Evolutionary conservation across 2,329 filamentous ascomycete species (phyloP), one percentile per base, ranked within the genome.

Genomic region (Sordariomycetes sp.): DNA sequence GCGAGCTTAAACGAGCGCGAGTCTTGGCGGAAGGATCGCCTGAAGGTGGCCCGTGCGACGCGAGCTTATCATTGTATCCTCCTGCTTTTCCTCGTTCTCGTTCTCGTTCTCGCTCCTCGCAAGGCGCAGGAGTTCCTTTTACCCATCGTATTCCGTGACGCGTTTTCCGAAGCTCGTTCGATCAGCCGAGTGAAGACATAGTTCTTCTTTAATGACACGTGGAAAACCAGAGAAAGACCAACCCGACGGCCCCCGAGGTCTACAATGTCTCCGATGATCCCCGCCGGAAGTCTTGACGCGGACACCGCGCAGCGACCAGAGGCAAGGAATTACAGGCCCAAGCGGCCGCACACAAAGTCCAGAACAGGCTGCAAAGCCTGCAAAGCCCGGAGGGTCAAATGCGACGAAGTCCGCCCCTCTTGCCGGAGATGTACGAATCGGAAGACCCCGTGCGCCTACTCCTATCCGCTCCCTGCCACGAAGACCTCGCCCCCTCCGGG

Each of bases 301-400:
- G 28, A 8, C 28, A 8, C 28, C 28, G 4, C 28, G 4, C 28
- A 32, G 28, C 28, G 8, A 8, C 4, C 28, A 8, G 28, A 32
- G 8, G 28, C 28, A 8, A 32, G 4, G 28, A 4, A 32, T 32
- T 32, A 32, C 25, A 4, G 28, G 4, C 28, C 28, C 28, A 32
- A 32, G 28, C 4, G 28, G 28, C 28, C 28, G 18, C 79, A 82
- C 65, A 78, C 71, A 62, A 82, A 83, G 67, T 80, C 79, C 1
- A 71, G 79, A 32, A 70, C 72, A 2, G 80, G 79, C 7, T 83
- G 80, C 62, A 70, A 69, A 60, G 79, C 76, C 64, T 83, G 80
- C 72, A 82, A 82, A 67, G 66, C 67, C n/a, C 75, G 80, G 58
- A 80, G 79, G 66, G 76, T 80, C 57, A 81, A 80, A 67, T 81